A percentile compares a stretch with the other conserved stretches of the same genome.
phyloP scores from a whole-genome alignment of 805 yeast genomes.

The Tetrapisispora fleetii region DNA sequence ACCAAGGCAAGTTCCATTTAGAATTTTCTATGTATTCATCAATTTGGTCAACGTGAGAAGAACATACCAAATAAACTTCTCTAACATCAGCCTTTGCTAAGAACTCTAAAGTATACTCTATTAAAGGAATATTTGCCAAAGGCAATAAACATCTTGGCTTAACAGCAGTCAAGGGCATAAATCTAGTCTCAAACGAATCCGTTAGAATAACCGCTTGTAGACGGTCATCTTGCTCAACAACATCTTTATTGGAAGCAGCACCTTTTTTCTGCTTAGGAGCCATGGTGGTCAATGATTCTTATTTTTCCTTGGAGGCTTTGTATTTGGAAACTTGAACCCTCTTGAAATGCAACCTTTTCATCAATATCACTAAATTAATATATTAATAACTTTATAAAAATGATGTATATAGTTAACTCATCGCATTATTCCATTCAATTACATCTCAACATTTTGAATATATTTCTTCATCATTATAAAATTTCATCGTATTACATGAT shows the following conservation, averaged over 20 bases:
- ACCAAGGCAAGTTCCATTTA: slow-evolving; percentile 56
- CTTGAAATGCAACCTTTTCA: too few relatives aligned
- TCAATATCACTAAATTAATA: too few relatives aligned
- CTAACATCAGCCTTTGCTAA: slow-evolving; percentile 82
- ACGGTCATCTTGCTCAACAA: slow-evolving; percentile 56
- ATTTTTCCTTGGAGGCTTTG: too few relatives aligned
- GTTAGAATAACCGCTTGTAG: slow-evolving; percentile 91
- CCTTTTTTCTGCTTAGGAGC: slow-evolving; percentile 1
- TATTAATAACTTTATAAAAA: not conserved
- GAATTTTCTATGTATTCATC: slow-evolving; percentile 68
- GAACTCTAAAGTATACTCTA: slow-evolving; percentile 91
- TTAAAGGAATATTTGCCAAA: slow-evolving; percentile 83
- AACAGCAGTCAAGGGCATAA: slow-evolving; percentile 81
- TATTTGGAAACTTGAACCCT: too few relatives aligned
- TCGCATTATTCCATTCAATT: not conserved
- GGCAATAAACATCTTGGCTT: slow-evolving; percentile 89
- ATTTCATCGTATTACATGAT: not conserved
- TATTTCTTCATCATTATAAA: not conserved
- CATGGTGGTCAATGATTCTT: not conserved
- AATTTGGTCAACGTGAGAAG: slow-evolving; percentile 83
- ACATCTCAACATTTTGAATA: not conserved
- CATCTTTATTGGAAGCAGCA: slow-evolving; percentile 35
- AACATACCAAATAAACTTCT: slow-evolving; percentile 84
- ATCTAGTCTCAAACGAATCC: slow-evolving; percentile 86
- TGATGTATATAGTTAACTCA: not conserved